A percentile compares a stretch with the other conserved stretches of the same genome.
Conservation (phyloP, 2,329 filamentous ascomycete genomes). For the Lachnellula occidentalis region DNA sequence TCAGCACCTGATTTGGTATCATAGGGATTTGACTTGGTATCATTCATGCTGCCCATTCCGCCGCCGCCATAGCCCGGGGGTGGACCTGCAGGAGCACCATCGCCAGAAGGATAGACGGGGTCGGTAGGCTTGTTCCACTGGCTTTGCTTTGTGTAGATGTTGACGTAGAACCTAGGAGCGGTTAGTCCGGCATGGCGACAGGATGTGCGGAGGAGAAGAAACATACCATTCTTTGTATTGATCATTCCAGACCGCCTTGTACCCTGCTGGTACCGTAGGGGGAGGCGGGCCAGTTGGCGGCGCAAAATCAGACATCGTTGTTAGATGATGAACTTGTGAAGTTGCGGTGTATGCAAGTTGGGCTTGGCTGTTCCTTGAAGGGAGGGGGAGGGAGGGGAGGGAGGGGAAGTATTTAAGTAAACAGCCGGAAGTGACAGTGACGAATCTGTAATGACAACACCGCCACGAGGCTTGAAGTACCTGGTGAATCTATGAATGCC, state of each 20-base stretch:
- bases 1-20: constrained; percentile 36
- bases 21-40: constrained; percentile 70
- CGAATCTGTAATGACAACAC: too few species aligned
- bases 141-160: constrained; percentile 79
- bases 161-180: constrained; percentile 76
- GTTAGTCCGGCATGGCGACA: constrained; percentile 14
- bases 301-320: constrained; percentile 27
- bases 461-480: too few species aligned
- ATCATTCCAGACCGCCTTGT: constrained; percentile 79
- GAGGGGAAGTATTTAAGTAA: too few species aligned
- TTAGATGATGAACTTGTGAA: neutral
- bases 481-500: too few species aligned
- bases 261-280: constrained; percentile 62
- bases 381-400: too few species aligned
- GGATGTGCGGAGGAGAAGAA: neutral
- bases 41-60: constrained; percentile 21
- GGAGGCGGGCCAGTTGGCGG: constrained; percentile 41
- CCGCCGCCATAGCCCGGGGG: constrained; percentile 52
- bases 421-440: too few species aligned
- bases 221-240: constrained; percentile 79
- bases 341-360: neutral
- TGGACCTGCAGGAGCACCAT: constrained; percentile 49
- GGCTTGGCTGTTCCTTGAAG: too few species aligned
- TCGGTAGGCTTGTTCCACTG: constrained; percentile 82
- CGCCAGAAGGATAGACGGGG: constrained; percentile 57